phyloP scores from a whole-genome alignment of 495 filamentous ascomycete genomes.

The Lepidopterella palustris region DNA sequence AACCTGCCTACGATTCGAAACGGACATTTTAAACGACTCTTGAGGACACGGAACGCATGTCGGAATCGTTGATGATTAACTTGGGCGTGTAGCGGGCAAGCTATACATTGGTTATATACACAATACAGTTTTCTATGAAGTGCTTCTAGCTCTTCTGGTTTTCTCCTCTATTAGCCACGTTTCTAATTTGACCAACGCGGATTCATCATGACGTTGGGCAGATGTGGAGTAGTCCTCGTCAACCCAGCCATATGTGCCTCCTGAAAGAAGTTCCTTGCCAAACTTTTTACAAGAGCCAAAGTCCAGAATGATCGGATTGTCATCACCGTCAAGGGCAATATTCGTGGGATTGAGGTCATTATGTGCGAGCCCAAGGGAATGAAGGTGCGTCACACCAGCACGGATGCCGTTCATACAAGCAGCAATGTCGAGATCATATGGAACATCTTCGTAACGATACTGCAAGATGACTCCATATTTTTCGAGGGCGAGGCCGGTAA shows the following conservation, averaged over 20 bases:
- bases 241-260: conserved; percentile 12
- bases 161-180: conserved; percentile 5
- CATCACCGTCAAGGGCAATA: conserved; percentile 4
- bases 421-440: conserved; percentile 2
- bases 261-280: conserved; percentile 12
- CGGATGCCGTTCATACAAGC: conserved; percentile 10
- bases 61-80: not conserved
- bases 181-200: conserved; percentile 8
- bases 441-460: conserved; percentile 10
- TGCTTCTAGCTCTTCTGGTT: not conserved
- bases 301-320: conserved; percentile 10
- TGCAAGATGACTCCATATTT: conserved; percentile 6
- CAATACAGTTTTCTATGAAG: not conserved
- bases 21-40: not conserved
- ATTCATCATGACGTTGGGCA: conserved; percentile 8
- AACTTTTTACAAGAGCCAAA: conserved; percentile 13
- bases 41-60: not conserved
- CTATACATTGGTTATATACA: not conserved
- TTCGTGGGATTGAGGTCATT: conserved; percentile 19
- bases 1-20: not conserved
- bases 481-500: conserved; percentile 12
- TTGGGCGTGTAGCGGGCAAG: not conserved
- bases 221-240: conserved; percentile 9
- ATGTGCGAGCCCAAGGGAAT: conserved; percentile 19
- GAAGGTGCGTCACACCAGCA: conserved; percentile 13